Evolutionary conservation across 2,329 filamentous ascomycete genomes (phyloP).

Genomic region (Pestalotiopsis sp.): DNA sequence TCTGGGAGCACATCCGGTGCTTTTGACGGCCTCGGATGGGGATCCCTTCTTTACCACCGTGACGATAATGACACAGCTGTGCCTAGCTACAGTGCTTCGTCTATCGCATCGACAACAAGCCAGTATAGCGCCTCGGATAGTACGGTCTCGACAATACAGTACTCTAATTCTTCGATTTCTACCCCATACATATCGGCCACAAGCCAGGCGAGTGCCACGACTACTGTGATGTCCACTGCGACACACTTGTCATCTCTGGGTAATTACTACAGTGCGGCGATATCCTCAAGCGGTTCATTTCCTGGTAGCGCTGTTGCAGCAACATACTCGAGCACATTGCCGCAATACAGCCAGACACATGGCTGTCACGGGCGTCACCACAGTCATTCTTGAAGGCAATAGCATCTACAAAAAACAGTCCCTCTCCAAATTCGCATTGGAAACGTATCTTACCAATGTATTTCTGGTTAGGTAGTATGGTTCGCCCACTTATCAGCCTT

Average conservation of each 20-base stretch:
- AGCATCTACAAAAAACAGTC: too few relatives aligned
- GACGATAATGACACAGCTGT: conserved; percentile 11
- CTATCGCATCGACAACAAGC: background rate
- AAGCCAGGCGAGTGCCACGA: background rate
- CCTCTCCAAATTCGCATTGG: too few relatives aligned
- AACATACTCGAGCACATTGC: background rate
- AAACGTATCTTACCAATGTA: too few relatives aligned
- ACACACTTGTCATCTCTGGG: background rate
- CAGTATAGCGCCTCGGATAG: background rate
- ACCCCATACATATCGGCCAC: background rate
- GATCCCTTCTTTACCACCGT: conserved; percentile 19
- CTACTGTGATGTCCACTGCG: background rate
- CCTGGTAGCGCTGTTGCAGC: background rate
- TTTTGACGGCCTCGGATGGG: conserved; percentile 20
- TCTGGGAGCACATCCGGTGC: conserved; percentile 14
- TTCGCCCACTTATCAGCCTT: background rate
- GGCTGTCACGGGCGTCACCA: background rate
- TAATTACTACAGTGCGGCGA: background rate
- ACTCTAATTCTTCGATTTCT: background rate
- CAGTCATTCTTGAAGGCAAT: background rate
- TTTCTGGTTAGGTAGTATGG: too few relatives aligned
- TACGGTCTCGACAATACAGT: background rate
- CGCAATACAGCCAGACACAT: background rate
- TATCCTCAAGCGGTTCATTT: background rate
- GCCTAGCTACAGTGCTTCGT: background rate